These are phyloP conservation scores for Thelephora ganbajun DNA, from an alignment of 768 basidiomycete genomes.

Conservation along the genomic window DNA sequence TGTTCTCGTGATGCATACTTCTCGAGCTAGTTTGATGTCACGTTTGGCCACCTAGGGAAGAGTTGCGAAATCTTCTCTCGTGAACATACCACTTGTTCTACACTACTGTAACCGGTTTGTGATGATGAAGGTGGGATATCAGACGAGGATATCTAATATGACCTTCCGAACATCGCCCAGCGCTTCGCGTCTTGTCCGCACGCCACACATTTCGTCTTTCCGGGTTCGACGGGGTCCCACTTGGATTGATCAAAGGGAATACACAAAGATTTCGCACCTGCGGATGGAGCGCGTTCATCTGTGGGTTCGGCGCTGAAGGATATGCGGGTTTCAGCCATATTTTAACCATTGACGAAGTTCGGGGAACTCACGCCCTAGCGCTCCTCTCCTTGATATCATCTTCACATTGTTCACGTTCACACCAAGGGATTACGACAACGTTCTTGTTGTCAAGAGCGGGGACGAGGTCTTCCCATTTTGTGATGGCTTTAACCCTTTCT, in stretches of 20 bases:
- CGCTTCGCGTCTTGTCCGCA: conserved; percentile 84
- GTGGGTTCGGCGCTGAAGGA: conserved; percentile 59
- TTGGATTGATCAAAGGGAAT: conserved; percentile 90
- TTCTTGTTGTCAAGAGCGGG: conserved; percentile 83
- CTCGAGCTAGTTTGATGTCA: background rate
- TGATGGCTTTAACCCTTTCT: conserved; percentile 55
- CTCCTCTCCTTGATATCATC: conserved; percentile 97
- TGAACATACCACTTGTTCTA: background rate
- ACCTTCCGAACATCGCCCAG: conserved; percentile 95
- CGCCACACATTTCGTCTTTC: conserved; percentile 80
- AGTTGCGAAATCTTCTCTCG: background rate
- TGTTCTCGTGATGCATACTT: background rate
- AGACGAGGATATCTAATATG: conserved; percentile 35
- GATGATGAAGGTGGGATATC: background rate
- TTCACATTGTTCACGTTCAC: conserved; percentile 84
- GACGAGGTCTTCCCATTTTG: conserved; percentile 86
- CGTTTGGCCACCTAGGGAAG: background rate
- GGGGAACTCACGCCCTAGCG: conserved; percentile 53
- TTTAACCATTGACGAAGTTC: conserved; percentile 4
- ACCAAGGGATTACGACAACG: conserved; percentile 89
- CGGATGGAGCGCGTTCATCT: conserved; percentile 92
- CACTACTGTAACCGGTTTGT: background rate
- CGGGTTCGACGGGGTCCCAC: conserved; percentile 67
- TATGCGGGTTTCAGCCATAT: background rate
- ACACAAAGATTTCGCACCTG: conserved; percentile 92